Percentiles rank a stretch among this genome's conserved stretches.
phyloP scores from a whole-genome alignment of 768 basidiomycete species.

The Tremella yokohamensis region DNA sequence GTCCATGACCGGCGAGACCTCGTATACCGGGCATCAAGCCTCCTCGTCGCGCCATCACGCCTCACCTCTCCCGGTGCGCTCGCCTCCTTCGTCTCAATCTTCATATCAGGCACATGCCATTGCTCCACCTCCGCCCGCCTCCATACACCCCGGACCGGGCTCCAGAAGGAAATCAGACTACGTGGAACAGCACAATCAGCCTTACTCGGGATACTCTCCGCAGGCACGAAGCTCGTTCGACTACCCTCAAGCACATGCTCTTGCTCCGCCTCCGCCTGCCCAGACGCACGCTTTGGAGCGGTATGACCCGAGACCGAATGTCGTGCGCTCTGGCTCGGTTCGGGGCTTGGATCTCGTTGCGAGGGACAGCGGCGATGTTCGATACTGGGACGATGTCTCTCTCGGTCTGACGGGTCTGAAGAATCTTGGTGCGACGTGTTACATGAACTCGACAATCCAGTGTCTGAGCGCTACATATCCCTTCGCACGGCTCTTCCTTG shows the following conservation, averaged over 20 bases:
- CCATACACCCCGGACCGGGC: constrained; percentile 73
- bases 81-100: constrained; percentile 38
- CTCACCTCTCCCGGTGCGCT: constrained; percentile 13
- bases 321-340: constrained; percentile 38
- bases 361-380: constrained; percentile 71
- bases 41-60: constrained; percentile 19
- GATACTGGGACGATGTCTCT: constrained; percentile 76
- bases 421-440: constrained; percentile 95
- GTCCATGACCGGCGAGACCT: constrained; percentile 45
- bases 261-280: constrained; percentile 73
- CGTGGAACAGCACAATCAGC: constrained; percentile 66
- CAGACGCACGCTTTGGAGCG: constrained; percentile 68
- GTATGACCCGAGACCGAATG: constrained; percentile 63
- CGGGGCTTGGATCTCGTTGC: constrained; percentile 53
- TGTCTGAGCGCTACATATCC: constrained; percentile 92
- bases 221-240: constrained; percentile 63
- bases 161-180: constrained; percentile 72
- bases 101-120: constrained; percentile 45
- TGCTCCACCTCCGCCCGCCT: constrained; percentile 76
- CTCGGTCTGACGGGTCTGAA: constrained; percentile 81
- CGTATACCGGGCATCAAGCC: constrained; percentile 31
- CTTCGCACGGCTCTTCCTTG: constrained; percentile 83
- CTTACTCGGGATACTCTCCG: constrained; percentile 54
- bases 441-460: constrained; percentile 98
- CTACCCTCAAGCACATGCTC: constrained; percentile 63